Percentiles rank a stretch among this genome's conserved stretches.
Evolutionary conservation across 2,329 filamentous ascomycete species (phyloP).

Genomic region (Aspergillus luchuensis): DNA sequence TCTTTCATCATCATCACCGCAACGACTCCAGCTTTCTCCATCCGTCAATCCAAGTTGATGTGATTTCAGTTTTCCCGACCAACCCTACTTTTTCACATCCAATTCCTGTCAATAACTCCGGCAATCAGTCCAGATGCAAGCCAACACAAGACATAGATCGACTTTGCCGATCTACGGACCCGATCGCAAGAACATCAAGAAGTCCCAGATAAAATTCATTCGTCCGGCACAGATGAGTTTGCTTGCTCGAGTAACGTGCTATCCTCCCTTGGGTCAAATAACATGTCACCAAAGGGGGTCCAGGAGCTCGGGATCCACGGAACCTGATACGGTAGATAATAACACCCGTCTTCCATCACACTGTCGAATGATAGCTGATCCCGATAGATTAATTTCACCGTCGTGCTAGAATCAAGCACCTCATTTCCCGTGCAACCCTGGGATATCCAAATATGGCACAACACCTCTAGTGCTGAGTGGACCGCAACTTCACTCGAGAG

Average conservation of each 20-base stretch:
- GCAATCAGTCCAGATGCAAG: slow-evolving; percentile 13
- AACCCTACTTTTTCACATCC: not conserved
- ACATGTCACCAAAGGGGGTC: slow-evolving; percentile 58
- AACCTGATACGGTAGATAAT: slow-evolving; percentile 30
- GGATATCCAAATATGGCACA: slow-evolving; percentile 77
- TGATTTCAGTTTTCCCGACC: not conserved
- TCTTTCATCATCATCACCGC: not conserved
- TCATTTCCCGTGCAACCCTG: slow-evolving; percentile 60
- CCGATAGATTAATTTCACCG: slow-evolving; percentile 60
- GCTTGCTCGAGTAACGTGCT: slow-evolving; percentile 60
- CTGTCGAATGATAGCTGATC: not conserved
- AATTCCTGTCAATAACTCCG: not conserved
- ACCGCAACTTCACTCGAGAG: slow-evolving; percentile 58
- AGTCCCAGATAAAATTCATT: slow-evolving; percentile 24
- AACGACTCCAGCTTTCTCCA: not conserved
- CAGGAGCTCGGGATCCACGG: slow-evolving; percentile 24
- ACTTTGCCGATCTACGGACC: slow-evolving; percentile 26
- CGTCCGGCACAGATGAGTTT: slow-evolving; percentile 48
- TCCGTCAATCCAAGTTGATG: not conserved
- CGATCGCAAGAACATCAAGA: slow-evolving; percentile 2
- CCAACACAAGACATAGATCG: slow-evolving; percentile 16
- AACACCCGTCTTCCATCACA: not conserved
- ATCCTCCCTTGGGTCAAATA: slow-evolving; percentile 75
- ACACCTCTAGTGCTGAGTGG: slow-evolving; percentile 62
- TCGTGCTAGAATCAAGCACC: slow-evolving; percentile 67